Conservation (phyloP, 1,284 basidiomycete genomes). For the Ceratobasidium sp. region DNA sequence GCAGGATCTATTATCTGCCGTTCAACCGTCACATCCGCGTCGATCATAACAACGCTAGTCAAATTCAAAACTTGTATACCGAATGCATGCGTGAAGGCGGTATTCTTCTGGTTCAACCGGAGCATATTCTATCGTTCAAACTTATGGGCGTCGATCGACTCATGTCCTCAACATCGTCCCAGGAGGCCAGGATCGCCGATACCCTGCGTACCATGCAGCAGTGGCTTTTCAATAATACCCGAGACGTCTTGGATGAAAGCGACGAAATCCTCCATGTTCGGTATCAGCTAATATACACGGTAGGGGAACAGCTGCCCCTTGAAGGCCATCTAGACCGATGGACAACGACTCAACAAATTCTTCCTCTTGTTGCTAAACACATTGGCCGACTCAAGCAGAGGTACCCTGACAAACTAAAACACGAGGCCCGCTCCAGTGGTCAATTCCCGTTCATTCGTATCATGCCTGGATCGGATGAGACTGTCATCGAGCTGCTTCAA, state of each 20-base stretch:
- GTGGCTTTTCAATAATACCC: constrained; percentile 59
- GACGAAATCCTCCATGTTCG: constrained; percentile 67
- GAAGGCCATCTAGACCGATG: constrained; percentile 67
- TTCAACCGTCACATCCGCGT: constrained; percentile 63
- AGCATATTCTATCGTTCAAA: constrained; percentile 68
- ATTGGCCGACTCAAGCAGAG: constrained; percentile 44
- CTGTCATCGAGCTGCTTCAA: constrained; percentile 53
- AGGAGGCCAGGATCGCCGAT: constrained; percentile 31
- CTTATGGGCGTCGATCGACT: constrained; percentile 62
- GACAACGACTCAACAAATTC: constrained; percentile 62
- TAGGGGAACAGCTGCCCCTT: constrained; percentile 58
- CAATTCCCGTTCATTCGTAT: constrained; percentile 60
- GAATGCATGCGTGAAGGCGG: constrained; percentile 62
- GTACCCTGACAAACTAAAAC: constrained; percentile 51
- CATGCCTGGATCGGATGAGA: constrained; percentile 50
- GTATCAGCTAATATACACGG: constrained; percentile 67
- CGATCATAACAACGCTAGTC: constrained; percentile 46
- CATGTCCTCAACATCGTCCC: constrained; percentile 35
- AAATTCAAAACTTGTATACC: constrained; percentile 57
- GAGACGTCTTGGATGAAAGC: constrained; percentile 69
- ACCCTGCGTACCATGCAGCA: constrained; percentile 54
- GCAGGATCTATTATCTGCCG: constrained; percentile 66
- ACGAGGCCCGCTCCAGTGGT: constrained; percentile 47
- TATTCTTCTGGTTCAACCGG: constrained; percentile 66
- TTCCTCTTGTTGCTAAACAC: constrained; percentile 54